Evolutionary conservation across 257 asterid genomes (phyloP), one percentile per base, ranked within the genome.

Genomic region (Paraleonurus japonicus): DNA sequence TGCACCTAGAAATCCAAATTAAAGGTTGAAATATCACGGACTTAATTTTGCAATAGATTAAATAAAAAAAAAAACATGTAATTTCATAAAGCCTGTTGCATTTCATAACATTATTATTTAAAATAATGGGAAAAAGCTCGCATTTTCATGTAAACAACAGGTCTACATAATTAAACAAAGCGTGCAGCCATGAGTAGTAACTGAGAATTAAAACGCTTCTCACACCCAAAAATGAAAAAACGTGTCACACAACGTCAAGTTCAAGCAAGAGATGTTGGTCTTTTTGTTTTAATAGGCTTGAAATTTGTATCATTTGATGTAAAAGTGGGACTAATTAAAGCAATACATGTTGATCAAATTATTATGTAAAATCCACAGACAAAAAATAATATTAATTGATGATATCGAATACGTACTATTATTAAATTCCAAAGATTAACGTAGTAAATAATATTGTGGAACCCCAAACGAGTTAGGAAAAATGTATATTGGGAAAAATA

Each of bases 211-310:
- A 71, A 54, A 74, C 58, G 69, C 61, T 75, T 48, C 13, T 51
- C 39, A 66, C 19, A 39, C 28, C 69, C 33, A 32, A 28, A 16
- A 28, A n/a, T 48, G 22, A 26, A 70, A 24, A 45, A 50, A 27
- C 57, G 75, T 72, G 80, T 53, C 32, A 6, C 59, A 2, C 77
- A 65, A 71, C 81, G 84, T 83, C 78, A 7, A 23, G 10, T 22
- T 16, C 55, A 86, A 85, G 92, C 84, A 80, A 85, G 85, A 82
- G 77, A 89, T 89, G 88, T 85, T 81, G 85, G 89, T 80, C 82
- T 12, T 26, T n/a, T 41, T 54, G 10, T 47, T 15, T n/a, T 47
- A 10, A 15, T 3, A 2, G 4, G 20, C 9, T 47, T n/a, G 10
- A 47, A 47, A 47, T 45, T 47, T 47, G 54, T 47, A 47, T 47